A percentile compares a stretch with the other conserved stretches of the same genome.
phyloP scores from a whole-genome alignment of 345 rosid species.

The Pistacia atlantica region DNA sequence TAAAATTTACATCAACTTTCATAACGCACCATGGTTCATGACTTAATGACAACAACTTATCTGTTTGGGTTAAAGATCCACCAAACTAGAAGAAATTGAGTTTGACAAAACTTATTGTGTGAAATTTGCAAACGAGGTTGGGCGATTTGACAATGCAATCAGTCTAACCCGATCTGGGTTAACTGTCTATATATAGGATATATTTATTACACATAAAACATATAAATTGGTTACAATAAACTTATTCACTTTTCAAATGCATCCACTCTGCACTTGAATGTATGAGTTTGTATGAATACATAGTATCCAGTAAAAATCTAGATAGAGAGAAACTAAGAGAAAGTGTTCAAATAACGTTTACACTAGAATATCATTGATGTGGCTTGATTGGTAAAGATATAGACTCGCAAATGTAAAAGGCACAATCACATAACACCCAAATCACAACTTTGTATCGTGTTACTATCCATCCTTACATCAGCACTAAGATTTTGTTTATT shows the following conservation, averaged over 20 bases:
- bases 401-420: background rate
- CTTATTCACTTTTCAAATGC: background rate
- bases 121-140: background rate
- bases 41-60: background rate
- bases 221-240: background rate
- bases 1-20: conserved; percentile 10
- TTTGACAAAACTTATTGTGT: conserved; percentile 1
- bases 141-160: background rate
- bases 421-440: background rate
- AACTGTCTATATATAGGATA: background rate
- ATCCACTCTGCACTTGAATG: background rate
- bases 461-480: background rate
- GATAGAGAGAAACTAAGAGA: background rate
- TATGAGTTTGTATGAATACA: too few relatives aligned
- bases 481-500: background rate
- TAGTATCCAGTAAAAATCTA: background rate
- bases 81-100: background rate
- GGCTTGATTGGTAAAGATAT: background rate
- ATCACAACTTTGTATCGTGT: background rate
- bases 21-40: background rate
- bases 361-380: background rate
- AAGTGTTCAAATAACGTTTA: background rate
- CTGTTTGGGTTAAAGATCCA: background rate
- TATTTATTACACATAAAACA: background rate
- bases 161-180: background rate